A percentile compares a stretch with the other conserved stretches of the same genome.
Conservation (phyloP, 2,329 filamentous ascomycete genomes). For the Eutypella sp. region DNA sequence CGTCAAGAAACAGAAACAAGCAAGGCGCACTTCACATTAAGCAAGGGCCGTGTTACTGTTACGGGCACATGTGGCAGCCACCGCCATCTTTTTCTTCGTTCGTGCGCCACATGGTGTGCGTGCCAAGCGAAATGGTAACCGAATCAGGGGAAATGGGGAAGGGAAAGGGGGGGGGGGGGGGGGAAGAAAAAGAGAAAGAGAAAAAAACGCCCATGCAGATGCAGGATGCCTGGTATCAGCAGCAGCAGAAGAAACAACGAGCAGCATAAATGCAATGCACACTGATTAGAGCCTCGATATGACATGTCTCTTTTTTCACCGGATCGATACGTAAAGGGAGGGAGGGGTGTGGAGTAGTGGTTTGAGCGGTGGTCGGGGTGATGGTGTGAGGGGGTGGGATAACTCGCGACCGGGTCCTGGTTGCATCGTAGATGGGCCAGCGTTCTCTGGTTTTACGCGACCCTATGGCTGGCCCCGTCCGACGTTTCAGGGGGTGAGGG, state of each 20-base stretch:
- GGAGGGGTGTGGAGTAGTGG: too few species aligned
- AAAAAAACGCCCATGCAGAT: constrained; percentile 16
- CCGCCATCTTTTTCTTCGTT: too few species aligned
- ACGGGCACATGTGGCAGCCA: neutral
- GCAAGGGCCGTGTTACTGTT: neutral
- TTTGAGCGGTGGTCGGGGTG: too few species aligned
- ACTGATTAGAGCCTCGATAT: neutral
- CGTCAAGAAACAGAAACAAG: too few species aligned
- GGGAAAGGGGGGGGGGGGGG: too few species aligned
- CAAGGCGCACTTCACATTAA: neutral
- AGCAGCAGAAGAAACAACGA: too few species aligned
- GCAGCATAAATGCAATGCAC: neutral
- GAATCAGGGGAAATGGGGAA: too few species aligned
- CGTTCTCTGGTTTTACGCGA: neutral
- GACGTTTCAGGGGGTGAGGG: neutral
- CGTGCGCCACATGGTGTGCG: neutral
- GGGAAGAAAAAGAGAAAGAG: too few species aligned
- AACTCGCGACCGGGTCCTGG: neutral
- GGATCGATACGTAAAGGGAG: too few species aligned
- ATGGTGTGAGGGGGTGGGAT: neutral
- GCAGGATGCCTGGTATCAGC: neutral
- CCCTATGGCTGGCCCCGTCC: neutral
- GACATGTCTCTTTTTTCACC: neutral
- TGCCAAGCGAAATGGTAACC: too few species aligned
- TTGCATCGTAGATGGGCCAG: neutral